Evolutionary conservation across 257 asterid genomes (phyloP).

Genomic region (Solanum medicagineum): DNA sequence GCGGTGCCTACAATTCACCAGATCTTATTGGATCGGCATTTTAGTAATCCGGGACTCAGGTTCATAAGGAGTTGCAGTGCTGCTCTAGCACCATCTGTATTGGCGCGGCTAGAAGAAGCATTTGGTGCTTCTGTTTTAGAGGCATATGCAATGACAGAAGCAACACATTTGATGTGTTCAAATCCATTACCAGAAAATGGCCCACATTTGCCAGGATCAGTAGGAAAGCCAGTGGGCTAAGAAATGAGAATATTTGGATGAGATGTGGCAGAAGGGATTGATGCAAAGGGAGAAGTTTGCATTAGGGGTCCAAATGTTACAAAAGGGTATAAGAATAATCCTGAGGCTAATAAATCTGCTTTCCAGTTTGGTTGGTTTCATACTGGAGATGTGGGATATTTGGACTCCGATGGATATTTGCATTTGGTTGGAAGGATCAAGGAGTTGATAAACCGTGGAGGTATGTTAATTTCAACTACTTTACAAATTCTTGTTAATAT

Average conservation of each 20-base stretch:
- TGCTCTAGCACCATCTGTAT: slow-evolving; percentile 70
- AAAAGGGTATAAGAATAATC: slow-evolving; percentile 69
- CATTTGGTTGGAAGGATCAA: slow-evolving; percentile 92
- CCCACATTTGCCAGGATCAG: slow-evolving; percentile 67
- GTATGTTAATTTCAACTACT: slow-evolving; percentile 15
- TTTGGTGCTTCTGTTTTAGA: slow-evolving; percentile 80
- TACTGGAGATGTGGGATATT: slow-evolving; percentile 69
- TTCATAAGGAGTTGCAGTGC: slow-evolving; percentile 97
- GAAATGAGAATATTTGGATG: slow-evolving; percentile 77
- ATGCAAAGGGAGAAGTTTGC: slow-evolving; percentile 64
- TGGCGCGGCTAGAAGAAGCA: slow-evolving; percentile 75
- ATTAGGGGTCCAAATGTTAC: slow-evolving; percentile 85
- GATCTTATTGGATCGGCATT: slow-evolving; percentile 76
- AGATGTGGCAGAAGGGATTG: slow-evolving; percentile 39
- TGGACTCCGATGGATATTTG: slow-evolving; percentile 70
- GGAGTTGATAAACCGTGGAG: slow-evolving; percentile 91
- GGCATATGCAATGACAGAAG: slow-evolving; percentile 95
- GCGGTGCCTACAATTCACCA: slow-evolving; percentile 96
- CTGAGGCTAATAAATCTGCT: slow-evolving; percentile 70
- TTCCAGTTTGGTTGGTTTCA: slow-evolving; percentile 86
- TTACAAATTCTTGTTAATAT: background rate
- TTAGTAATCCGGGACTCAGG: slow-evolving; percentile 60
- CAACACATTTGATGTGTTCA: slow-evolving; percentile 75
- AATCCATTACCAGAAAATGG: slow-evolving; percentile 80
- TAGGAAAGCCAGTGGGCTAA: slow-evolving; percentile 81